Base-by-base conservation (phyloP, 345 rosid genomes). In the Hibiscus syriacus region DNA sequence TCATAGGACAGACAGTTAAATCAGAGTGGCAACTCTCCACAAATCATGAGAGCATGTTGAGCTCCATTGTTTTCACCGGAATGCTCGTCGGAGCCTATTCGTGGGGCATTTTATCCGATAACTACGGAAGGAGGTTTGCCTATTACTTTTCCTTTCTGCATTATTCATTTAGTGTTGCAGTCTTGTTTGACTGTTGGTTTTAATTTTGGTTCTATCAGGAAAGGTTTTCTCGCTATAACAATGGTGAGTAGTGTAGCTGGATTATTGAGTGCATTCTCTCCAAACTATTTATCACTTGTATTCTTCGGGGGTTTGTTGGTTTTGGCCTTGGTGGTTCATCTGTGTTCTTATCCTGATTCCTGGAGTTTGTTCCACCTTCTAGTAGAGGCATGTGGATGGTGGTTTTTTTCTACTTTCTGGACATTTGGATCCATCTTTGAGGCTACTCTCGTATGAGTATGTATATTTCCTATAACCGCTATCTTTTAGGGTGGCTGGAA, bases 331-430 rank as follows among this genome's bases (percentile, higher is more conserved):
- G 88, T 43, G 84, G 92, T 45, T 86, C 79, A 22, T 78, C 78
- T 65, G 92, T 86, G 29, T 84, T 80, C 68, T 70, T 79, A 32
- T 65, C 87, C 13, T 84, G 81, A 80, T 80, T 82, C 72, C 66
- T 86, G 45, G 91, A 82, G 79, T 86, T 86, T 38, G 74, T 86
- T 61, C 92, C 89, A 41, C 67, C 86, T 49, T 72, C 89, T 8
- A 69, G 74, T 26, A 67, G 87, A 76, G 91, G 88, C 26, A 61
- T 66, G 12, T 86, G 91, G 91, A 86, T 82, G 88, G 81, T 84
- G 13, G 58, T 81, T 16, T 81, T n/a, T 79, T 73, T 78, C 83
- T 8, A 64, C 77, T 55, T 86, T 77, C 65, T 86, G 88, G 87
- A 81, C 87, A 3, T 71, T 80, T 13, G 87, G 91, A 68, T 69